These are phyloP conservation scores for Kwoniella dejecticola DNA, from an alignment of 768 basidiomycete genomes.

Conservation along the genomic window DNA sequence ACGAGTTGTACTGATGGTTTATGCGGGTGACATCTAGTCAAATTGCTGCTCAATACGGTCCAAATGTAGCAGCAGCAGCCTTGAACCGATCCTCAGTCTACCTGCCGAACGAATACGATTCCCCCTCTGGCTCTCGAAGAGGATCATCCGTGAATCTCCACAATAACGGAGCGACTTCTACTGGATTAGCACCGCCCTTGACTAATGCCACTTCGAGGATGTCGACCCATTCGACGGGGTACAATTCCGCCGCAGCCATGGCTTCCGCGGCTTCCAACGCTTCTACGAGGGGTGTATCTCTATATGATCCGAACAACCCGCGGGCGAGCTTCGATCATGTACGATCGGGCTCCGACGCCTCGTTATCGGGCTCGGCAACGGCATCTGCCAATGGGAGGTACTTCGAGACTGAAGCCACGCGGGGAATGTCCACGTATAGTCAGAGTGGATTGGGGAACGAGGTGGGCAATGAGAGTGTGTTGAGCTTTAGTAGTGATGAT, in stretches of 20 bases:
- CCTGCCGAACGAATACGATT: conserved; percentile 1
- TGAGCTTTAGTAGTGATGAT: conserved; percentile 21
- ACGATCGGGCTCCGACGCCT: neutral
- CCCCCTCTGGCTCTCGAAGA: conserved; percentile 1
- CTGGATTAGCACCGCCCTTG: conserved; percentile 14
- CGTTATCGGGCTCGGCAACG: neutral
- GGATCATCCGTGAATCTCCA: conserved; percentile 16
- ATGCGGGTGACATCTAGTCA: conserved; percentile 60
- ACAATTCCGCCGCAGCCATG: neutral
- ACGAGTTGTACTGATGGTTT: too few relatives aligned
- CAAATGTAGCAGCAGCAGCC: conserved; percentile 65
- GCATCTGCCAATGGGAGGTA: conserved; percentile 1
- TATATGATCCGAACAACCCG: conserved; percentile 22
- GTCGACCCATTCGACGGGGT: conserved; percentile 6
- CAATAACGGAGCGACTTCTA: neutral
- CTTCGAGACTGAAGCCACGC: conserved; percentile 3
- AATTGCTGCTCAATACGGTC: conserved; percentile 73
- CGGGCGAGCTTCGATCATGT: conserved; percentile 14
- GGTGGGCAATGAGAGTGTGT: conserved; percentile 14
- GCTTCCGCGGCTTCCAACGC: neutral
- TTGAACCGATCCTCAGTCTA: conserved; percentile 62
- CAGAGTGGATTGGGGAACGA: neutral
- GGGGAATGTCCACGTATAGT: neutral
- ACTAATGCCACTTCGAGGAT: conserved; percentile 6
- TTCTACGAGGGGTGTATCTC: conserved; percentile 14